Percentiles rank a stretch among this genome's conserved stretches.
phyloP scores from a whole-genome alignment of 1,284 basidiomycete genomes.

The Ceratobasidium sp. region DNA sequence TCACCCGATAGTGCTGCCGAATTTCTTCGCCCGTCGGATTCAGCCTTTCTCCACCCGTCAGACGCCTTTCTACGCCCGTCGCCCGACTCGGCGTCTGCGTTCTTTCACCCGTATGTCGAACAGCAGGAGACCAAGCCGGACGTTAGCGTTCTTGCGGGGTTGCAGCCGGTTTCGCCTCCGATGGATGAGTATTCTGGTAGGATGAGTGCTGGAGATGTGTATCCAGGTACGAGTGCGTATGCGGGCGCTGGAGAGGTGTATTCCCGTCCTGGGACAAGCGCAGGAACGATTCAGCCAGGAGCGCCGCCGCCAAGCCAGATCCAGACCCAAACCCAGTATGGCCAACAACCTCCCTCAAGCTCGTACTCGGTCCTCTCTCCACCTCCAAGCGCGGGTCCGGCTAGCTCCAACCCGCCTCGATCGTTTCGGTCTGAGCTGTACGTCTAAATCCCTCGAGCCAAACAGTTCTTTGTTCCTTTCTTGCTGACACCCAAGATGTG shows the following conservation, averaged over 20 bases:
- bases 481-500: too few relatives aligned
- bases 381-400: slow-evolving; percentile 4
- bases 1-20: slow-evolving; percentile 28
- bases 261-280: slow-evolving; percentile 11
- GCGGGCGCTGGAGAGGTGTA: background rate
- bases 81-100: slow-evolving; percentile 29
- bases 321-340: background rate
- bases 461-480: background rate
- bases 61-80: slow-evolving; percentile 33
- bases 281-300: background rate
- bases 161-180: slow-evolving; percentile 7
- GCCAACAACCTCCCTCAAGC: background rate
- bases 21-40: slow-evolving; percentile 35
- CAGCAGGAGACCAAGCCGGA: slow-evolving; percentile 35
- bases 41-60: slow-evolving; percentile 34
- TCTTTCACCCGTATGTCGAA: slow-evolving; percentile 15
- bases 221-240: background rate
- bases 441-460: background rate
- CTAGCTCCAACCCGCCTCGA: background rate
- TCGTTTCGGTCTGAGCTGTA: slow-evolving; percentile 27
- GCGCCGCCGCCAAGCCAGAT: background rate
- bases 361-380: slow-evolving; percentile 18
- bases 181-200: slow-evolving; percentile 7
- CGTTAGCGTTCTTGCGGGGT: background rate
- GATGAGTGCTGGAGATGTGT: background rate